phyloP scores from a whole-genome alignment of 208 protist genomes.

The Trypanosoma lewisi region DNA sequence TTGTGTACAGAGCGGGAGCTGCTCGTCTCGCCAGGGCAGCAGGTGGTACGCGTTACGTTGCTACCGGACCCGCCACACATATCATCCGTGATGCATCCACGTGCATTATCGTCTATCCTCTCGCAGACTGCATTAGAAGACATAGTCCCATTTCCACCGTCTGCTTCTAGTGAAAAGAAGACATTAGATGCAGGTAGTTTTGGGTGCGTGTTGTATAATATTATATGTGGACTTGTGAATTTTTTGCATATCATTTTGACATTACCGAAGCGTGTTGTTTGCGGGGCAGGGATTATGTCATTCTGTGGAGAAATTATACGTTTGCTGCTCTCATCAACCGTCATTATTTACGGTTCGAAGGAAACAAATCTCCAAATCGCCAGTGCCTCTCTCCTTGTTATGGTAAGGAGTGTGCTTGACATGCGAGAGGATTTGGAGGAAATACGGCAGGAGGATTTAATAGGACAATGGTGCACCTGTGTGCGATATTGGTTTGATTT shows the following conservation, averaged over 20 bases:
- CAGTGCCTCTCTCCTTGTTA: conserved; percentile 17
- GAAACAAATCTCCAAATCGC: conserved; percentile 12
- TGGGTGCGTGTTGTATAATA: conserved; percentile 8
- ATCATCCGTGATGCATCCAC: neutral
- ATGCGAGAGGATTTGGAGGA: conserved; percentile 9
- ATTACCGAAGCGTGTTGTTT: neutral
- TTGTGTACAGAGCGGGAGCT: conserved; percentile 1
- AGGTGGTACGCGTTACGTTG: neutral
- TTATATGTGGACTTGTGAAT: conserved; percentile 18
- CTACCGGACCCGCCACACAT: conserved; percentile 12
- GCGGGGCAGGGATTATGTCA: conserved; percentile 6
- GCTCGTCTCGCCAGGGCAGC: conserved; percentile 18
- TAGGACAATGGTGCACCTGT: neutral
- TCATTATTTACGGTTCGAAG: conserved; percentile 18
- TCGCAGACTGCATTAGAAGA: conserved; percentile 4
- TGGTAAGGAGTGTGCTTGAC: neutral
- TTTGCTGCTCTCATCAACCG: conserved; percentile 2
- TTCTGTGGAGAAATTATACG: conserved; percentile 4
- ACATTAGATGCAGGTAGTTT: conserved; percentile 1
- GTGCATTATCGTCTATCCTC: conserved; percentile 10
- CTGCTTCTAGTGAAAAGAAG: neutral
- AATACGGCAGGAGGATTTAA: neutral
- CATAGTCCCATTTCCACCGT: conserved; percentile 5
- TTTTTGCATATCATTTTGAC: conserved; percentile 5
- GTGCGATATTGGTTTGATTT: conserved; percentile 25